These are phyloP conservation scores for Hypoxylon cercidicola DNA, from an alignment of 495 filamentous ascomycete genomes.

Conservation along the genomic window DNA sequence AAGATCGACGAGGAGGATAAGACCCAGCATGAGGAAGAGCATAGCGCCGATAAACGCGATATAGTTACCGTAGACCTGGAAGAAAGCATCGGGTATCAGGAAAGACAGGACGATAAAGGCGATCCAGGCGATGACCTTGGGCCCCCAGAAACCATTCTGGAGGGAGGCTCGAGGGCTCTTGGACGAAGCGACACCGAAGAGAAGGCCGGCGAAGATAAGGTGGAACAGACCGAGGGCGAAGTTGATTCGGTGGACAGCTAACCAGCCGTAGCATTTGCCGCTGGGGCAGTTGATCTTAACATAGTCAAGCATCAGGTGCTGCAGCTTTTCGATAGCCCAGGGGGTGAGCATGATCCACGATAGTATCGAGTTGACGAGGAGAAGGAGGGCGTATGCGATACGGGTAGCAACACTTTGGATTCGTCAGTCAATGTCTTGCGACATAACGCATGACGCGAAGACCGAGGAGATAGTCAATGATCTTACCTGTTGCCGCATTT, in stretches of 20 bases:
- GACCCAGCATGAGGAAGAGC: slow-evolving; percentile 90
- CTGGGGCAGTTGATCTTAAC: slow-evolving; percentile 92
- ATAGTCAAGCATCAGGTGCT: slow-evolving; percentile 91
- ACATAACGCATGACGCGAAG: neutral
- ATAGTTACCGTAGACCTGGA: slow-evolving; percentile 95
- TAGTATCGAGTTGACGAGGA: slow-evolving; percentile 93
- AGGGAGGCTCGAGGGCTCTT: slow-evolving; percentile 86
- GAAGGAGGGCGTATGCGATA: slow-evolving; percentile 96
- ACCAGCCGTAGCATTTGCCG: slow-evolving; percentile 92
- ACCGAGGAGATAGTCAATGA: neutral
- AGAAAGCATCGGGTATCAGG: slow-evolving; percentile 94
- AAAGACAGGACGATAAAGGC: slow-evolving; percentile 88
- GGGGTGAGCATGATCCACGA: slow-evolving; percentile 99
- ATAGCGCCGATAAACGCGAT: slow-evolving; percentile 89
- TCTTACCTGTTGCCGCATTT: slow-evolving; percentile 94
- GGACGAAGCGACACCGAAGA: slow-evolving; percentile 88
- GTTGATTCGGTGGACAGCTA: slow-evolving; percentile 96
- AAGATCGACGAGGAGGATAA: slow-evolving; percentile 93
- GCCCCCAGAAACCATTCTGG: slow-evolving; percentile 95
- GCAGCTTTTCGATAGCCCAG: slow-evolving; percentile 96
- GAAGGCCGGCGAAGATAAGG: slow-evolving; percentile 79
- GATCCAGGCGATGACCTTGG: slow-evolving; percentile 79
- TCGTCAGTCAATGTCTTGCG: slow-evolving; percentile 8
- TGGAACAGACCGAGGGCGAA: slow-evolving; percentile 97
- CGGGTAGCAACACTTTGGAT: slow-evolving; percentile 84